Evolutionary conservation across 441 rosid genomes (phyloP).

Genomic region (Oxalis stricta): DNA sequence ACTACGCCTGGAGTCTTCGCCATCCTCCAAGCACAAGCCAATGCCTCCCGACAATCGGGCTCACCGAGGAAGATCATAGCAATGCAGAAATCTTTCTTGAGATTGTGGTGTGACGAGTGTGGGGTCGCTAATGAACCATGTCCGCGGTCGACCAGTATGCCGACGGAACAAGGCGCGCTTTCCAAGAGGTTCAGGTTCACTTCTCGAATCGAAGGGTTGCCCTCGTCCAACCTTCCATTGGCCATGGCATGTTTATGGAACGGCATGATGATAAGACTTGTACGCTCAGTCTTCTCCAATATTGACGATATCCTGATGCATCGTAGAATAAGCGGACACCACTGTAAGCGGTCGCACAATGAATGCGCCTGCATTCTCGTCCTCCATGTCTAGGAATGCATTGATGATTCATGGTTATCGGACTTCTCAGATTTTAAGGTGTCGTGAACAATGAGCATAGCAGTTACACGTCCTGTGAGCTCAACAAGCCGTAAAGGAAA

Average conservation of each 20-base stretch:
- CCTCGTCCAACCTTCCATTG: constrained; percentile 94
- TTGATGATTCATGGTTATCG: constrained; percentile 82
- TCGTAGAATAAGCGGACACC: constrained; percentile 83
- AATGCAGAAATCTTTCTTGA: too few relatives aligned
- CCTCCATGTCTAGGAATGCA: constrained; percentile 80
- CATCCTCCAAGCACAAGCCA: constrained; percentile 82
- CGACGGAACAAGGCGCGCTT: constrained; percentile 80
- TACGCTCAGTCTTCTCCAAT: constrained; percentile 86
- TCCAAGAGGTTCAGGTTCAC: constrained; percentile 69
- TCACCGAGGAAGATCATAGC: constrained; percentile 78
- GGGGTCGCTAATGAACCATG: constrained; percentile 39
- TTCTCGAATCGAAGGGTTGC: constrained; percentile 65
- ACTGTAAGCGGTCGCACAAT: constrained; percentile 83
- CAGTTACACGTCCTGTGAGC: constrained; percentile 93
- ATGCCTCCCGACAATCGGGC: constrained; percentile 78
- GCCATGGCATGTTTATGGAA: constrained; percentile 93
- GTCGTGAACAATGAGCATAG: constrained; percentile 88
- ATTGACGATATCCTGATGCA: constrained; percentile 88
- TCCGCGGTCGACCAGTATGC: constrained; percentile 85
- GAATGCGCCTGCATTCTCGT: constrained; percentile 36
- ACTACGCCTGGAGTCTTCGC: constrained; percentile 49
- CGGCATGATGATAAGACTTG: constrained; percentile 64
- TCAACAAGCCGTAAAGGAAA: constrained; percentile 83
- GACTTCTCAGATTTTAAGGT: constrained; percentile 77
- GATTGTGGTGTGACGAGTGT: constrained; percentile 51